These are phyloP conservation scores for Zalaria sp. DNA, from an alignment of 2,329 filamentous ascomycete species.

Conservation along the genomic window DNA sequence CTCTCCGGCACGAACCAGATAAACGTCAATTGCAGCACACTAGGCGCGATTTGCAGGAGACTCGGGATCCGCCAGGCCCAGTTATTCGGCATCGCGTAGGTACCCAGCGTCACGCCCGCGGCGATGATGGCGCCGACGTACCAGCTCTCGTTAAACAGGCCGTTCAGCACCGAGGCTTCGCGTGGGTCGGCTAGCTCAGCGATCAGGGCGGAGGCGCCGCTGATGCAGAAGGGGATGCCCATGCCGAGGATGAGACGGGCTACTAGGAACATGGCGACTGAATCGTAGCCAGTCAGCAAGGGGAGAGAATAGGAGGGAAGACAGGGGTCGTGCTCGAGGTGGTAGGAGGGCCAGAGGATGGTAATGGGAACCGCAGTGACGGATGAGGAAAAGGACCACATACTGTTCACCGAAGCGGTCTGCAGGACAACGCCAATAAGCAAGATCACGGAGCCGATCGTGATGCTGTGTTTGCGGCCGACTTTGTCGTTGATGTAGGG, in stretches of 20 bases:
- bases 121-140: slow-evolving; percentile 9
- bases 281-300: too few species aligned
- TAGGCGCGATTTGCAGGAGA: slow-evolving; percentile 9
- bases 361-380: neutral
- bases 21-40: slow-evolving; percentile 27
- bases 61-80: slow-evolving; percentile 12
- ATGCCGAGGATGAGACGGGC: neutral
- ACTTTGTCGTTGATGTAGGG: slow-evolving; percentile 24
- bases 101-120: slow-evolving; percentile 10
- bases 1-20: slow-evolving; percentile 40
- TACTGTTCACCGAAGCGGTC: neutral
- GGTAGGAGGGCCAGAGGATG: neutral
- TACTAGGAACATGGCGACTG: neutral
- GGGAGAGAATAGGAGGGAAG: too few species aligned
- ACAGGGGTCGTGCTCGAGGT: too few species aligned
- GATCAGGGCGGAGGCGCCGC: slow-evolving; percentile 3
- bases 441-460: slow-evolving; percentile 32
- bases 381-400: neutral
- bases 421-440: slow-evolving; percentile 21
- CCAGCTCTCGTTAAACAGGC: slow-evolving; percentile 6
- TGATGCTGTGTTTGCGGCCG: slow-evolving; percentile 31
- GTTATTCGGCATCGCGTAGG: slow-evolving; percentile 6
- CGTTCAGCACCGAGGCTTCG: slow-evolving; percentile 1
- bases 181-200: neutral
- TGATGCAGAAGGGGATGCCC: slow-evolving; percentile 5